A percentile compares a stretch with the other conserved stretches of the same genome.
Conservation (phyloP, 495 filamentous ascomycete species). For the Trichocladium antarcticum region DNA sequence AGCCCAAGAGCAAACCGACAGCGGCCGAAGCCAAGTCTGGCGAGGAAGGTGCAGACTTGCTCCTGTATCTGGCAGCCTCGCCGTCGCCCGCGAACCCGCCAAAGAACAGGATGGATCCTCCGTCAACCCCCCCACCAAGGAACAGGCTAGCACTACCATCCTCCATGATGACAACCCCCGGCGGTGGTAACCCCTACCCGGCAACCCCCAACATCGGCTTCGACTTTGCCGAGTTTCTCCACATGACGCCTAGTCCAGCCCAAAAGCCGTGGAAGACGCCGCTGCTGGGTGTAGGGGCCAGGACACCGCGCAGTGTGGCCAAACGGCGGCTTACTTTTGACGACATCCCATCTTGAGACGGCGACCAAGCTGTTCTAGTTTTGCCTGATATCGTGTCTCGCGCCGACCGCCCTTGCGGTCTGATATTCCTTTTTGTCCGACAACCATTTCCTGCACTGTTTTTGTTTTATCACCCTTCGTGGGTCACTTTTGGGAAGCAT, state of each 20-base stretch:
- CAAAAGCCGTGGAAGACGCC: conserved; percentile 73
- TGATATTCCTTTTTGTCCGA: not conserved
- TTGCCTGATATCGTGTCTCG: not conserved
- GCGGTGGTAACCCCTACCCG: conserved; percentile 50
- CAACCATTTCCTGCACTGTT: not conserved
- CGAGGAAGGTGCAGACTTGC: conserved; percentile 79
- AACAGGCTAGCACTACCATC: conserved; percentile 58
- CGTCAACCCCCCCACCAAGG: conserved; percentile 79
- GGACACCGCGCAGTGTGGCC: conserved; percentile 34
- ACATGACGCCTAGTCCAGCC: conserved; percentile 90
- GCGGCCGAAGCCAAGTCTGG: conserved; percentile 38
- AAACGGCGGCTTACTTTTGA: conserved; percentile 39
- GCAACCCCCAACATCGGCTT: conserved; percentile 57
- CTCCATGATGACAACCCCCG: conserved; percentile 83
- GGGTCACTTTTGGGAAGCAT: not conserved
- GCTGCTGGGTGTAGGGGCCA: conserved; percentile 16
- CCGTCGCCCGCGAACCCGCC: conserved; percentile 62
- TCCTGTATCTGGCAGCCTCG: conserved; percentile 86
- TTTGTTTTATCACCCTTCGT: not conserved
- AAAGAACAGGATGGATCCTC: conserved; percentile 48
- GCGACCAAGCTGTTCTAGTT: not conserved
- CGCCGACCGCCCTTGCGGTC: not conserved
- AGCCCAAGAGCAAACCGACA: conserved; percentile 8
- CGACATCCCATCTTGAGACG: conserved; percentile 19
- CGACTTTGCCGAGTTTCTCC: conserved; percentile 94